Evolutionary conservation across 345 rosid species (phyloP).

Genomic region (Eucalyptus erythrocorys): DNA sequence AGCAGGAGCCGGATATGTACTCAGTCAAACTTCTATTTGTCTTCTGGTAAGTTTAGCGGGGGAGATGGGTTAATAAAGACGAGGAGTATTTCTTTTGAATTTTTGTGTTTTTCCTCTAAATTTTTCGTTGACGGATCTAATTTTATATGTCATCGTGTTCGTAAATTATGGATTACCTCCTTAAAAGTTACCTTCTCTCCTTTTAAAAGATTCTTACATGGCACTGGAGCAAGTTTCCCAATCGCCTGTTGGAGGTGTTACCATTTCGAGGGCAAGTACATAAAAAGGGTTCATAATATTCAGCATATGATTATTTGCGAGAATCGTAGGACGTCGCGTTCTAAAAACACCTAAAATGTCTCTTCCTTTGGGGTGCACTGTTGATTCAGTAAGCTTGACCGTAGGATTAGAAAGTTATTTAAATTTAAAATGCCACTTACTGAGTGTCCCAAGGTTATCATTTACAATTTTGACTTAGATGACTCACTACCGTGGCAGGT

Average conservation of each 20-base stretch:
- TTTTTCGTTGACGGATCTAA: background rate
- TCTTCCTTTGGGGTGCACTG: background rate
- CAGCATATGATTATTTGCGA: background rate
- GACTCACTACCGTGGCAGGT: background rate
- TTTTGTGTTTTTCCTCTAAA: background rate
- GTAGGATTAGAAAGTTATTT: background rate
- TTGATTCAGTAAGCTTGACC: background rate
- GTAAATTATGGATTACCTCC: background rate
- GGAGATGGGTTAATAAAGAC: background rate
- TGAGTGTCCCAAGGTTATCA: background rate
- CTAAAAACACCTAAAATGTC: background rate
- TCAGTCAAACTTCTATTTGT: background rate
- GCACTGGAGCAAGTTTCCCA: background rate
- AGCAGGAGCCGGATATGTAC: background rate
- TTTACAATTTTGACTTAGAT: background rate
- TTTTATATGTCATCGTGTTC: background rate
- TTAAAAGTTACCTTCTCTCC: background rate
- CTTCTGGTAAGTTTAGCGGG: background rate
- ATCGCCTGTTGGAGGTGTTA: background rate
- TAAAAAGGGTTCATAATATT: background rate
- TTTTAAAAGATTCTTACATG: background rate
- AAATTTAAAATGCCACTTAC: background rate
- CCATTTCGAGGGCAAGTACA: background rate
- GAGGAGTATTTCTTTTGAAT: background rate
- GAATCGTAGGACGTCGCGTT: rapidly evolving